Percentiles rank a stretch among this genome's conserved stretches.
phyloP scores from a whole-genome alignment of 352 stramenopile genomes.

The Phytopythium mirpurense region DNA sequence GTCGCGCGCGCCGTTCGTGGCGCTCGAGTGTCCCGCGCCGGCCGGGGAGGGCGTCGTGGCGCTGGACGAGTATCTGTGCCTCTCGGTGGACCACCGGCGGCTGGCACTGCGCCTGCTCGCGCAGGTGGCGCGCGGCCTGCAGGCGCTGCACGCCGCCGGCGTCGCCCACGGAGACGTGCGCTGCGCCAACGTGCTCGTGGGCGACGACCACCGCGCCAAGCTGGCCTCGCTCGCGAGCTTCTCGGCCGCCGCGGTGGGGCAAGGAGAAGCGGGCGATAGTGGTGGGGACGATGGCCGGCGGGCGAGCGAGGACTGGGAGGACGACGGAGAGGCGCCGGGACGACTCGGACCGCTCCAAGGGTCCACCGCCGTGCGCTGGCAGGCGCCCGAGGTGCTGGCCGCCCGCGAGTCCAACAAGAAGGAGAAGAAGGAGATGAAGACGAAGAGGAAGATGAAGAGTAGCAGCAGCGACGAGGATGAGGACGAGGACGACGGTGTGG shows the following conservation, averaged over 20 bases:
- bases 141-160: conserved; percentile 46
- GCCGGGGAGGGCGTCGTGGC: conserved; percentile 20
- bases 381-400: conserved; percentile 38
- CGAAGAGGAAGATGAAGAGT: too few relatives aligned
- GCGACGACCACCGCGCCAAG: conserved; percentile 49
- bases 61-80: conserved; percentile 48
- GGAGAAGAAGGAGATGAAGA: too few relatives aligned
- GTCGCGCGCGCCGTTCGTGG: conserved; percentile 37
- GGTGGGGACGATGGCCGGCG: neutral
- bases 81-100: conserved; percentile 32
- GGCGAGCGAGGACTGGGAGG: neutral
- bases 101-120: conserved; percentile 35
- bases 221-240: conserved; percentile 45
- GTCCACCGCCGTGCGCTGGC: conserved; percentile 35
- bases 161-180: conserved; percentile 49
- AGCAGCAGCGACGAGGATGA: too few relatives aligned
- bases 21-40: conserved; percentile 32
- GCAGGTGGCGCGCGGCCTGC: conserved; percentile 39
- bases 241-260: too few relatives aligned
- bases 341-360: neutral
- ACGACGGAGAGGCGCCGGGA: too few relatives aligned
- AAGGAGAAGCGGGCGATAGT: neutral
- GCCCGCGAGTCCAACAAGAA: neutral
- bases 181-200: conserved; percentile 53
- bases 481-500: conserved; percentile 1